Evolutionary conservation across 345 rosid genomes (phyloP).

Genomic region (Cardiospermum halicacabum): DNA sequence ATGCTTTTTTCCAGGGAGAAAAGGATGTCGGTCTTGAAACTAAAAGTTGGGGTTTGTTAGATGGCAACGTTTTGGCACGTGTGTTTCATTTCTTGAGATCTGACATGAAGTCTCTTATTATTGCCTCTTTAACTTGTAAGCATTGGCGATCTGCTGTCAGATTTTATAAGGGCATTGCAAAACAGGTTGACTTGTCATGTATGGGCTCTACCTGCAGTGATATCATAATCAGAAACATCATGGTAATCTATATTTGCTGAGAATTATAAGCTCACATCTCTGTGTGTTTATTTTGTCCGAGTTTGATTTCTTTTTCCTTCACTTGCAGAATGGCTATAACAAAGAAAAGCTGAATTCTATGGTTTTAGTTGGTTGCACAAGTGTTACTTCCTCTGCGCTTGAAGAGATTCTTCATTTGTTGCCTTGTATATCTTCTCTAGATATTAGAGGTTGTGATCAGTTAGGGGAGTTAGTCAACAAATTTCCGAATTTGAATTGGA

Average conservation of each 20-base stretch:
- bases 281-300: slow-evolving; percentile 13
- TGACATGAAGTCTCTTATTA: slow-evolving; percentile 67
- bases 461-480: slow-evolving; percentile 52
- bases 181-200: slow-evolving; percentile 73
- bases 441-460: slow-evolving; percentile 89
- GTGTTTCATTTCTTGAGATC: slow-evolving; percentile 80
- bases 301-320: slow-evolving; percentile 25
- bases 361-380: slow-evolving; percentile 75
- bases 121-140: slow-evolving; percentile 87
- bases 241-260: no score
- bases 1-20: slow-evolving; percentile 44
- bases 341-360: slow-evolving; percentile 65
- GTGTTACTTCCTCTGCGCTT: slow-evolving; percentile 53
- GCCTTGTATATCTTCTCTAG: slow-evolving; percentile 62
- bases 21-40: slow-evolving; percentile 33
- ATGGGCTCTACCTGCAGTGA: slow-evolving; percentile 76
- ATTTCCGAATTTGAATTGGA: slow-evolving; percentile 62
- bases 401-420: slow-evolving; percentile 62
- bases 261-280: no score
- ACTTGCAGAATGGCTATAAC: slow-evolving; percentile 74
- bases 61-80: slow-evolving; percentile 69
- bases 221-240: slow-evolving; percentile 43
- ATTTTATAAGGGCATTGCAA: slow-evolving; percentile 71
- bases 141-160: slow-evolving; percentile 81
- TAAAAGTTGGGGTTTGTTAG: slow-evolving; percentile 72